A percentile compares a stretch with the other conserved stretches of the same genome.
These are phyloP conservation scores for Rhazya stricta DNA, from an alignment of 257 asterid genomes.

Conservation along the genomic window DNA sequence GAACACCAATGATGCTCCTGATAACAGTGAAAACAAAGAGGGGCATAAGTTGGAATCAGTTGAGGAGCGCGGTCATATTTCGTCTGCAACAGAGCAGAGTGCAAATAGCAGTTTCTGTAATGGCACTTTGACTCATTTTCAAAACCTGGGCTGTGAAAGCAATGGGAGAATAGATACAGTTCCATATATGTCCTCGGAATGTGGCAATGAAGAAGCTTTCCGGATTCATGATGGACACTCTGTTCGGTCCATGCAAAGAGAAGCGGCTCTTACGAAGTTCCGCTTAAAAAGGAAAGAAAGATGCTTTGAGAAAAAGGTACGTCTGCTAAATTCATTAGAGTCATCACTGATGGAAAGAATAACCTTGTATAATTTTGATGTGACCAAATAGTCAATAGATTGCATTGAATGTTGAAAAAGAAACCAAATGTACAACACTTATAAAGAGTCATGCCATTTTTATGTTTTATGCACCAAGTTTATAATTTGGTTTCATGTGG, in stretches of 20 bases:
- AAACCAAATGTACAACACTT: neutral
- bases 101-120: conserved; percentile 51
- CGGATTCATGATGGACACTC: conserved; percentile 42
- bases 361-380: neutral
- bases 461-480: neutral
- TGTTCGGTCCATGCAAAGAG: conserved; percentile 55
- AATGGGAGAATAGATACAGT: conserved; percentile 26
- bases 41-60: conserved; percentile 34
- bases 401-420: neutral
- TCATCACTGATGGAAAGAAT: neutral
- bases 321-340: neutral
- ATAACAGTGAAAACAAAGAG: conserved; percentile 38
- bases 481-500: neutral
- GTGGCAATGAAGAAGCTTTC: conserved; percentile 44
- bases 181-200: conserved; percentile 33
- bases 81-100: conserved; percentile 57
- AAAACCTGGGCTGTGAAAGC: conserved; percentile 30
- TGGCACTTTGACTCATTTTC: conserved; percentile 33
- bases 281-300: conserved; percentile 86
- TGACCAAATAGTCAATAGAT: too few species aligned
- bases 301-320: conserved; percentile 95
- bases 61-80: conserved; percentile 39
- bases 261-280: conserved; percentile 87
- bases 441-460: neutral
- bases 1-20: conserved; percentile 31